Base-by-base conservation (phyloP, 805 yeast species). In the Metschnikowia kunwiensis region DNA sequence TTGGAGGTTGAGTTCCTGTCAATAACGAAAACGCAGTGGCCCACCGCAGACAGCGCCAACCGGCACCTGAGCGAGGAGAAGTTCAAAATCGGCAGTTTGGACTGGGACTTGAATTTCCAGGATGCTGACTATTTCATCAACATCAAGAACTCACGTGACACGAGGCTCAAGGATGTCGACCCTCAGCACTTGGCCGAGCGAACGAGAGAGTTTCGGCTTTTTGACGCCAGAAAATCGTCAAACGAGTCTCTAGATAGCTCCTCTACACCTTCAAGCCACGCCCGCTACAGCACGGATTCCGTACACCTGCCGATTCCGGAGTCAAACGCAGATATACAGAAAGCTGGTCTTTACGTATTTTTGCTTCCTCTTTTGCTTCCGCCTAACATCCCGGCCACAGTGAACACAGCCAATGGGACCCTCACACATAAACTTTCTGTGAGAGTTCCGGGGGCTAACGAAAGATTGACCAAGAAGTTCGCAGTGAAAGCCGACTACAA, bases 271-370 rank as follows among this genome's bases (percentile, higher is more conserved):
- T 7, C 23, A 11, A 15, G 20, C 14, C 26, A 20, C 9, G 30
- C 30, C 3, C 36, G 33, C n/a, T 27, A 24, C 10, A 36, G 39
- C 31, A 13, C 17, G 13, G 40, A 37, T 12, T 15, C 28, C 1
- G 12, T 30, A 8, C 27, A 16, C 6, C 36, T 32, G 36, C 22
- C 32, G 16, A 29, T 24, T 28, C 12, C 37, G 3, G 42, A 40
- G 18, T 11, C 17, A 3, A 15, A 24, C 7, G 12, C 34, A 24
- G 44, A 43, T 3, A 5, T 23, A 24, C 39, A 26, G 10, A 72
- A 72, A 44, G 77, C 89, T 1, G 94, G 94, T 15, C 74, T 80
- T 46, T 84, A 84, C 51, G 72, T 83, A 2, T 84, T 81, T 50
- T 54, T 80, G 13, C 55, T 83, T 5, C 91, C 93, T 0, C 62